Evolutionary conservation across 306 rosid species (phyloP), one percentile per base, ranked within the genome.

Genomic region (Comarum palustre): DNA sequence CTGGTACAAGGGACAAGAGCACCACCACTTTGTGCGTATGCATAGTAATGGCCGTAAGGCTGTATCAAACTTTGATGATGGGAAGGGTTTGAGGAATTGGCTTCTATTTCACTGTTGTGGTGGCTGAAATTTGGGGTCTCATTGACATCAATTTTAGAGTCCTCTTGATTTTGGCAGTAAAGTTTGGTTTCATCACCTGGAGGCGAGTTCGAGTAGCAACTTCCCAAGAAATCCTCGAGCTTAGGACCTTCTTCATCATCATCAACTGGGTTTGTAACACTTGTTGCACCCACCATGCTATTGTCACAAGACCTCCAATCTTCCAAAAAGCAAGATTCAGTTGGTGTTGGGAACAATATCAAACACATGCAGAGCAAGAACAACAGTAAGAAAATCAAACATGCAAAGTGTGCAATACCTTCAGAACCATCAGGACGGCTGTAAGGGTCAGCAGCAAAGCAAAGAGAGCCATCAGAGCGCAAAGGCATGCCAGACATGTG

Each of bases 191-290:
- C 92, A 51, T 78, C 69, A 54, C 38, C 60, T 32, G 82, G 66
- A 12, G 85, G 76, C 0, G 97, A 83, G 85, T 81, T 93, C 13
- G 97, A 85, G 88, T 93, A 93, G 48, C 96, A 85, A 19, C 73
- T 78, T 16, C 99, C 99, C 78, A 94, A 79, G 83, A 94, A 94
- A 66, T 94, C 96, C 80, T 94, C 99, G 70, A 94, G 96, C 83
- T 94, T 94, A 63, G 99, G 97, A 36, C 91, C 87, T 46, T 83
- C 85, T 55, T 88, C 91, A 43, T 74, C 78, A 29, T 86, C 75
- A 50, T 81, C 45, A 62, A 9, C 69, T 34, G 73, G 76, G 50
- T 62, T 74, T 46, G 36, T 65, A 4, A 47, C 42, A 25, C 27
- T 80, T 43, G 85, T 77, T 42, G 86, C 85, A 19, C 73, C 83